Conservation (phyloP, 345 rosid genomes). For the Erodium maritimum region DNA sequence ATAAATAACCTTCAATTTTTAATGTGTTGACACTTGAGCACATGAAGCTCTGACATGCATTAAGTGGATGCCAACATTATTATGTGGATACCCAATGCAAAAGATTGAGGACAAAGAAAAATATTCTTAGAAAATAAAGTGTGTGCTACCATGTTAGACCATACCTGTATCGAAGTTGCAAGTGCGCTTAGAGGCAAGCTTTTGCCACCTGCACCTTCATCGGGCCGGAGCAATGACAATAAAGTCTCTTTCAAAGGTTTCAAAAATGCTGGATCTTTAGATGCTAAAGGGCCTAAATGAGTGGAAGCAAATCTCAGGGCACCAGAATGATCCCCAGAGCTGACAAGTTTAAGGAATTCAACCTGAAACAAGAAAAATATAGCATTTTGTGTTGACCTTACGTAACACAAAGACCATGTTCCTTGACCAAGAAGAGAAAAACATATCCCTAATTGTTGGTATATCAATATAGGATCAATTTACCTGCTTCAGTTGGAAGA, state of each 20-base stretch:
- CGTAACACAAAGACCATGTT: background rate
- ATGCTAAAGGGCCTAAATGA: slow-evolving; percentile 85
- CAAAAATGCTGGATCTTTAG: slow-evolving; percentile 47
- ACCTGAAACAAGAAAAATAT: slow-evolving; percentile 33
- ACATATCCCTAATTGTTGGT: background rate
- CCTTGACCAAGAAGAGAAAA: background rate
- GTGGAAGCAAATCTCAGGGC: slow-evolving; percentile 78
- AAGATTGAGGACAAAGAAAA: background rate
- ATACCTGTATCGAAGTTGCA: slow-evolving; percentile 83
- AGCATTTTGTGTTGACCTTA: background rate
- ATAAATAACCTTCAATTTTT: too few species aligned
- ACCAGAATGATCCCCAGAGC: slow-evolving; percentile 59
- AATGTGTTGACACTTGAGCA: too few species aligned
- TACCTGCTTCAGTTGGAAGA: slow-evolving; percentile 92
- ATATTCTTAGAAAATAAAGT: background rate
- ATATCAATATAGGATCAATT: slow-evolving; percentile 4
- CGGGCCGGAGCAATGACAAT: slow-evolving; percentile 55
- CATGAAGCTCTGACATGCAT: too few species aligned
- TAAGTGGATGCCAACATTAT: too few species aligned
- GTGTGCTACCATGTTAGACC: background rate
- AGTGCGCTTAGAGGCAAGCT: slow-evolving; percentile 63
- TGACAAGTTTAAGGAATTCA: slow-evolving; percentile 74
- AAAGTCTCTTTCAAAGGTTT: slow-evolving; percentile 87
- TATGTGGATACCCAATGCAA: background rate
- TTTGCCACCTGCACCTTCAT: slow-evolving; percentile 39